Conservation (phyloP, 202 grass and related monocot species). For the Panicum virgatum region DNA sequence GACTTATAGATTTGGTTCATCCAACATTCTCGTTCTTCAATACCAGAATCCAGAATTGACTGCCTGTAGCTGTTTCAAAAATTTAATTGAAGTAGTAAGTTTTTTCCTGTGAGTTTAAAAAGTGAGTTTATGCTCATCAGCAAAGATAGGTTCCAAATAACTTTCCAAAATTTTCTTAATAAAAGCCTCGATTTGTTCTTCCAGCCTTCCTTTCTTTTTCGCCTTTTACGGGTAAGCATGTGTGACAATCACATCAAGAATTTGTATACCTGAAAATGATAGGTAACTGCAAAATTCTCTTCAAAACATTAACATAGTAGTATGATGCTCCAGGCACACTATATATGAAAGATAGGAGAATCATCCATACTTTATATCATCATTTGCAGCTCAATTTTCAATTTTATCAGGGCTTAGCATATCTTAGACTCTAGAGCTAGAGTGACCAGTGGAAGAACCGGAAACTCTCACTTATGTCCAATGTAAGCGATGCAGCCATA, state of each 20-base stretch:
- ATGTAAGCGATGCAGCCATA: constrained; percentile 34
- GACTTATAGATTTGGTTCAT: not conserved
- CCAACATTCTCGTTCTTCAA: constrained; percentile 7
- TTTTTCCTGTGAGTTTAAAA: not conserved
- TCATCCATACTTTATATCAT: constrained; percentile 40
- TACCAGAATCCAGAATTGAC: not conserved
- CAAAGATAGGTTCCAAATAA: constrained; percentile 19
- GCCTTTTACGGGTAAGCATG: constrained; percentile 37
- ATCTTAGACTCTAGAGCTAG: constrained; percentile 46
- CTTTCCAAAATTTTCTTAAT: constrained; percentile 39
- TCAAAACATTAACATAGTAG: constrained; percentile 23
- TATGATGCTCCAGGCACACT: constrained; percentile 45
- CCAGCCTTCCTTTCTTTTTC: constrained; percentile 11
- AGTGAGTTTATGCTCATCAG: not conserved
- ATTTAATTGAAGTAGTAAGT: not conserved
- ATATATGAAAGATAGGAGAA: constrained; percentile 34
- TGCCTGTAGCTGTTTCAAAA: not conserved
- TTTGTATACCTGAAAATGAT: constrained; percentile 36
- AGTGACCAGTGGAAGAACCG: constrained; percentile 45
- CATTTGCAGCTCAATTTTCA: constrained; percentile 33
- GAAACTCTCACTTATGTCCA: constrained; percentile 48
- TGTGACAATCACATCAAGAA: constrained; percentile 45
- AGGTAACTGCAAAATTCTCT: constrained; percentile 49
- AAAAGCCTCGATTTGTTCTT: constrained; percentile 16
- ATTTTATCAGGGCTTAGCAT: constrained; percentile 34